These are phyloP conservation scores for Beauveria sp. DNA, from an alignment of 2,329 filamentous ascomycete genomes.

Conservation along the genomic window DNA sequence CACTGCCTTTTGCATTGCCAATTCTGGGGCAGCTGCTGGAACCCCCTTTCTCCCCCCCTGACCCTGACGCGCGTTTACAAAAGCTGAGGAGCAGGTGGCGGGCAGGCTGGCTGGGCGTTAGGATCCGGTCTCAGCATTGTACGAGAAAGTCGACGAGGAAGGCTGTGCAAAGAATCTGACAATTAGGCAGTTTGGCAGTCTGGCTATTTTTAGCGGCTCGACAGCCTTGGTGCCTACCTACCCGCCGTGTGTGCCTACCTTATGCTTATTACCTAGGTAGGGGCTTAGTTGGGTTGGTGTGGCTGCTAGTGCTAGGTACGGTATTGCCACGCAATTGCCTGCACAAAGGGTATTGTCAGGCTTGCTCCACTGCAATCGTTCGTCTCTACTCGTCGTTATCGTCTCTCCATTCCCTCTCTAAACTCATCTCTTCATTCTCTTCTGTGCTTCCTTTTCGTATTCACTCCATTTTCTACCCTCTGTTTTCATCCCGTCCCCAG, in stretches of 20 bases:
- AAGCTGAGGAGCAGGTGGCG: too few species aligned
- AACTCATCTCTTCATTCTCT: not conserved
- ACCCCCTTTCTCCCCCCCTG: not conserved
- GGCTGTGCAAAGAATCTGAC: not conserved
- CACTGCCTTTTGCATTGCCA: not conserved
- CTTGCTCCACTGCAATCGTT: not conserved
- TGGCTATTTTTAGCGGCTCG: not conserved
- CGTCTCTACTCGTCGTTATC: not conserved
- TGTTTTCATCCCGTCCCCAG: not conserved
- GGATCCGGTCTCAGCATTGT: not conserved
- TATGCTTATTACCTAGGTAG: too few species aligned
- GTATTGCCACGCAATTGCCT: not conserved
- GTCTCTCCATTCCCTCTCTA: not conserved
- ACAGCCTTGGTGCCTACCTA: not conserved
- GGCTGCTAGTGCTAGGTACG: not conserved
- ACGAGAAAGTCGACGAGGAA: not conserved
- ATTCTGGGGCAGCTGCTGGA: not conserved
- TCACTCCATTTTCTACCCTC: not conserved
- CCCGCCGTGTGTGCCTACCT: too few species aligned
- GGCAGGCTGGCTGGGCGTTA: not conserved
- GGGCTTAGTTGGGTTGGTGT: too few species aligned
- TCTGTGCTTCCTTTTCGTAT: not conserved
- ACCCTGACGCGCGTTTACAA: not conserved
- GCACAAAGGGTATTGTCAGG: not conserved
- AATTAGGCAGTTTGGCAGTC: not conserved